phyloP scores from a whole-genome alignment of 495 filamentous ascomycete genomes.

The Alectoria sarmentosa region DNA sequence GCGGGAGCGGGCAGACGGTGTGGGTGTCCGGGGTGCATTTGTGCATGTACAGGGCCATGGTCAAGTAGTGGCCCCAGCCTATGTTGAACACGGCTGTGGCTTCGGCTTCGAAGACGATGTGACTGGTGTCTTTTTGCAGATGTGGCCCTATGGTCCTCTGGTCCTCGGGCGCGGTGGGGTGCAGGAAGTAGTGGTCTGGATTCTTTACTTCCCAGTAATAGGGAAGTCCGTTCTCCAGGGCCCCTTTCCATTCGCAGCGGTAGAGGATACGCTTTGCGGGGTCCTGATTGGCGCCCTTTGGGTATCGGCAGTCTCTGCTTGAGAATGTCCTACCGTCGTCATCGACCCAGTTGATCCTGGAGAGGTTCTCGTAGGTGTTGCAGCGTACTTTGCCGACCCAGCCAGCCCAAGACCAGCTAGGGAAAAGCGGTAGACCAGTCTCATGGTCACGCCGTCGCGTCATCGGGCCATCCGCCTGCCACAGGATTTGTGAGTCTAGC shows the following conservation, averaged over 20 bases:
- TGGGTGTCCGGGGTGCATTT: slow-evolving; percentile 16
- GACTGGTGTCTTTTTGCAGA: slow-evolving; percentile 9
- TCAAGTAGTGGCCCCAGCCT: slow-evolving; percentile 10
- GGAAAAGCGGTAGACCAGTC: slow-evolving; percentile 17
- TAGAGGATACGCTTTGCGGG: slow-evolving; percentile 12
- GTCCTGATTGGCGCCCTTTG: slow-evolving; percentile 10
- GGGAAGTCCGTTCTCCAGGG: slow-evolving; percentile 13
- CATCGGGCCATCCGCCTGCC: slow-evolving; percentile 16
- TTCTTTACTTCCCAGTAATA: slow-evolving; percentile 17
- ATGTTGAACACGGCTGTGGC: slow-evolving; percentile 1
- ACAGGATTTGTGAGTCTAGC: slow-evolving; percentile 19
- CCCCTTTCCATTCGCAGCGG: slow-evolving; percentile 14
- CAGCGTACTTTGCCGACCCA: slow-evolving; percentile 21
- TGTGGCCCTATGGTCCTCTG: slow-evolving; percentile 15
- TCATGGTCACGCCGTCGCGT: slow-evolving; percentile 16
- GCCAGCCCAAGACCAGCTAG: slow-evolving; percentile 25
- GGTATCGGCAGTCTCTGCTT: slow-evolving; percentile 19
- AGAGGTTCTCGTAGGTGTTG: slow-evolving; percentile 19
- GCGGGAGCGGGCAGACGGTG: slow-evolving; percentile 13
- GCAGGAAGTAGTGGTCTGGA: slow-evolving; percentile 16
- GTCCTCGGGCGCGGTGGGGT: slow-evolving; percentile 21
- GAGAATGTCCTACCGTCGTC: slow-evolving; percentile 10
- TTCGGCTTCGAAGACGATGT: slow-evolving; percentile 22
- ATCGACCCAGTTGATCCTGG: slow-evolving; percentile 20
- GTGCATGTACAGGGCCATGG: neutral